phyloP scores from a whole-genome alignment of 1,284 basidiomycete species.

The Cryptococcus sp. region DNA sequence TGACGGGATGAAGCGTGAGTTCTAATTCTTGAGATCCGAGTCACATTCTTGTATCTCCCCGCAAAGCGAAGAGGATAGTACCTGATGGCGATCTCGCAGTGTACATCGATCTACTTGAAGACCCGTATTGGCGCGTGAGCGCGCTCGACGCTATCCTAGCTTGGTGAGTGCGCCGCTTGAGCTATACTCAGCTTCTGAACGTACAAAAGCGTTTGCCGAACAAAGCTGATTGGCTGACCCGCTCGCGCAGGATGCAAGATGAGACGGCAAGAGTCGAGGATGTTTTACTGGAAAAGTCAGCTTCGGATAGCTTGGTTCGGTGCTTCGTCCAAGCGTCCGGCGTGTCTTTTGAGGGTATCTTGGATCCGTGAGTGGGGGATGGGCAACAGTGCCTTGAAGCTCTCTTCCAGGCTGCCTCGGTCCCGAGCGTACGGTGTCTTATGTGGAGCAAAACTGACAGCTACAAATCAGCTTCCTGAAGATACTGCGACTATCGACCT shows the following conservation, averaged over 20 bases:
- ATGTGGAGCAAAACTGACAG: conserved; percentile 18
- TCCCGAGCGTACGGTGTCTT: conserved; percentile 12
- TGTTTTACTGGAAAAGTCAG: conserved; percentile 68
- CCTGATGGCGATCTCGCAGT: conserved; percentile 52
- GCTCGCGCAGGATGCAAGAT: conserved; percentile 77
- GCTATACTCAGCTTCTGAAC: not conserved
- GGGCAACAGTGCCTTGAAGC: not conserved
- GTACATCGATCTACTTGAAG: conserved; percentile 81
- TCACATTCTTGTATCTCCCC: not conserved
- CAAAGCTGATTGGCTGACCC: not conserved
- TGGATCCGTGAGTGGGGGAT: conserved; percentile 65
- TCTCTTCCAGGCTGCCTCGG: not conserved
- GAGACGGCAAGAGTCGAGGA: conserved; percentile 93
- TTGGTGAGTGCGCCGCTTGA: conserved; percentile 62
- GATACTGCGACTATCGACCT: conserved; percentile 77
- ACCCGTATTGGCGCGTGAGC: conserved; percentile 94
- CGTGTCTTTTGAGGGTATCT: conserved; percentile 89
- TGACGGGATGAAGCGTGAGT: conserved; percentile 64
- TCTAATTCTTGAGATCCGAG: not conserved
- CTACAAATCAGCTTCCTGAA: conserved; percentile 64
- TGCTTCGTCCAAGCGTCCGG: conserved; percentile 87
- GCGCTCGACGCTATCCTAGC: conserved; percentile 87
- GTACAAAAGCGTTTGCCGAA: too few species aligned
- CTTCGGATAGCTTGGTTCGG: conserved; percentile 72
- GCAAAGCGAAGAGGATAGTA: conserved; percentile 9